A percentile compares a stretch with the other conserved stretches of the same genome.
phyloP scores from a whole-genome alignment of 306 rosid genomes.

The Comarum palustre region DNA sequence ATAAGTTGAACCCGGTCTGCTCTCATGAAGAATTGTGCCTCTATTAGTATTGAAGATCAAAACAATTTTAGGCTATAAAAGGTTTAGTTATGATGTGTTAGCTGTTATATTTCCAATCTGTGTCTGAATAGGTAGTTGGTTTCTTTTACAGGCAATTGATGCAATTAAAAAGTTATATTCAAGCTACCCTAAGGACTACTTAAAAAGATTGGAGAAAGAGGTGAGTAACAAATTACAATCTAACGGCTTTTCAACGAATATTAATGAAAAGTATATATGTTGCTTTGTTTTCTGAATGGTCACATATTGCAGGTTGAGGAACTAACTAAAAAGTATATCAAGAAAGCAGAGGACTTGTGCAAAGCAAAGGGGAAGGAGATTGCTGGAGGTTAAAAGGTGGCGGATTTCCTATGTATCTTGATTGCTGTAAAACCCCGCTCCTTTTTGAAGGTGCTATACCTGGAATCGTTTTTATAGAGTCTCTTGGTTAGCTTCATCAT shows the following conservation, averaged over 20 bases:
- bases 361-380: constrained; percentile 88
- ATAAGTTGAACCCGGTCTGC: not conserved
- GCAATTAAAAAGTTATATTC: constrained; percentile 64
- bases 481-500: not conserved
- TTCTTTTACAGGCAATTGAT: constrained; percentile 72
- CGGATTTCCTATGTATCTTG: not conserved
- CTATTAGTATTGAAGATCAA: not conserved
- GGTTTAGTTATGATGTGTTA: not conserved
- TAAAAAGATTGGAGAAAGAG: constrained; percentile 87
- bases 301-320: constrained; percentile 64
- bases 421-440: not conserved
- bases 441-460: not conserved
- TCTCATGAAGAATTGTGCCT: not conserved
- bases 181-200: constrained; percentile 74
- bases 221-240: constrained; percentile 43
- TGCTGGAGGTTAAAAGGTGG: constrained; percentile 43
- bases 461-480: not conserved
- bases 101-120: not conserved
- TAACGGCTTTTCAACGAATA: not conserved
- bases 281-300: constrained; percentile 24
- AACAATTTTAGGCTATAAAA: not conserved
- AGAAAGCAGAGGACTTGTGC: constrained; percentile 75
- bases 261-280: no score
- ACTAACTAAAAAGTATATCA: constrained; percentile 70
- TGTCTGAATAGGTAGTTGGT: constrained; percentile 21